Evolutionary conservation across 1,139 yeast species (phyloP).

Genomic region (Suhomyces panamericanus): DNA sequence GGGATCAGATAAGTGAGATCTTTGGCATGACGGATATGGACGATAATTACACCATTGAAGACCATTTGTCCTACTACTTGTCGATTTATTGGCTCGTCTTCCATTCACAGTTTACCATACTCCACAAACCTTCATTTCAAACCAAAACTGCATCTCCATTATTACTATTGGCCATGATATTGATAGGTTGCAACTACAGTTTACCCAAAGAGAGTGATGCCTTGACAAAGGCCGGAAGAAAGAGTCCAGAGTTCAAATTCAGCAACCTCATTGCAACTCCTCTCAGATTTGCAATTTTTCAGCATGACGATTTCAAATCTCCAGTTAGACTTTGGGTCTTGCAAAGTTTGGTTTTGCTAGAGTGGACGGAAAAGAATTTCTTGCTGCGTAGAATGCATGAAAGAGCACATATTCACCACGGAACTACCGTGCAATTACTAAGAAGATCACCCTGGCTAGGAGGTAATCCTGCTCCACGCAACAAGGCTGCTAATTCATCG

Average conservation of each 20-base stretch:
- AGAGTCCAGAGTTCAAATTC: constrained; percentile 29
- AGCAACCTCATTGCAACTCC: constrained; percentile 52
- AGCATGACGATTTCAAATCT: constrained; percentile 56
- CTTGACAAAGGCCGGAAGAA: constrained; percentile 15
- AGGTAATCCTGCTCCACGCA: constrained; percentile 53
- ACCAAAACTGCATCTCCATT: constrained; percentile 54
- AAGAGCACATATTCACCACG: constrained; percentile 75
- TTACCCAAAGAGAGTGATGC: constrained; percentile 16
- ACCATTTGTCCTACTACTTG: constrained; percentile 30
- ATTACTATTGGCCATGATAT: constrained; percentile 54
- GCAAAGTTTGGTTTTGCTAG: constrained; percentile 62
- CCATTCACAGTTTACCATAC: constrained; percentile 61
- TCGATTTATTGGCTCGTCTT: constrained; percentile 55
- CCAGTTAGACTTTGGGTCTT: constrained; percentile 67
- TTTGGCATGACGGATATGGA: constrained; percentile 21
- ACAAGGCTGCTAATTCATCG: constrained; percentile 20
- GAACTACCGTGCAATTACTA: constrained; percentile 69
- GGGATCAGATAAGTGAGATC: constrained; percentile 22
- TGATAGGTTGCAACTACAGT: constrained; percentile 51
- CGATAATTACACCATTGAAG: constrained; percentile 24
- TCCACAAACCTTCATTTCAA: constrained; percentile 65
- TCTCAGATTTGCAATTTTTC: constrained; percentile 60
- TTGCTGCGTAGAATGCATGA: constrained; percentile 62
- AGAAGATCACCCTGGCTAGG: constrained; percentile 75
- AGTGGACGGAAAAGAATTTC: constrained; percentile 67